These are phyloP conservation scores for Phytophthora citrophthora DNA, from an alignment of 352 stramenopile species.

Conservation along the genomic window DNA sequence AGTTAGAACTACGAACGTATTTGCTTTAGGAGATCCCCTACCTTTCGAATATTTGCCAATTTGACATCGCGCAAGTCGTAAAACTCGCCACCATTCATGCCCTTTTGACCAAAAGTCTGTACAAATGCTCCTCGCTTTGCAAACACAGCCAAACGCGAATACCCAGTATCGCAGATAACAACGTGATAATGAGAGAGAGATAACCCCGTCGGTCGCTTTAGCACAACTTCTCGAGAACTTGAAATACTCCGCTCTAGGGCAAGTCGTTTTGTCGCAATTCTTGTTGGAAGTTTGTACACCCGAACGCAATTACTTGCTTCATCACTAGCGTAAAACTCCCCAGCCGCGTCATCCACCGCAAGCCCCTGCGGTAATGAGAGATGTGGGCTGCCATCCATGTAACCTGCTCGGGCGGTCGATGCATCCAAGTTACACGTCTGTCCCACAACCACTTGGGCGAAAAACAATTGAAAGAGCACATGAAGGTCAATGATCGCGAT, in stretches of 20 bases:
- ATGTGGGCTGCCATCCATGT: conserved; percentile 25
- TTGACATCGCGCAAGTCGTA: conserved; percentile 60
- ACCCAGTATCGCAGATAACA: conserved; percentile 64
- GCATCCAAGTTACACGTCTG: conserved; percentile 22
- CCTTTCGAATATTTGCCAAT: conserved; percentile 69
- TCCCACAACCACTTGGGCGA: conserved; percentile 12
- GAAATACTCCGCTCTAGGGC: conserved; percentile 33
- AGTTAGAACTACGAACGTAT: background rate
- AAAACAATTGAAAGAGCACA: conserved; percentile 42
- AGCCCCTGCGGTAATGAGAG: conserved; percentile 29
- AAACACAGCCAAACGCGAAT: conserved; percentile 56
- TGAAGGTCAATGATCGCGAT: conserved; percentile 39
- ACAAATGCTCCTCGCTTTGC: conserved; percentile 69
- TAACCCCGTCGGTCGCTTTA: conserved; percentile 53
- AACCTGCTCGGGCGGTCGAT: conserved; percentile 19
- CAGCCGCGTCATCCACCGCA: conserved; percentile 57
- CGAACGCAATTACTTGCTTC: conserved; percentile 54
- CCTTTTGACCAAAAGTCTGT: conserved; percentile 47
- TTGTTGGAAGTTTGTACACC: conserved; percentile 45
- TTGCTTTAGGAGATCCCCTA: conserved; percentile 8
- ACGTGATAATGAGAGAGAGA: conserved; percentile 77
- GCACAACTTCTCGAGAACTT: conserved; percentile 1
- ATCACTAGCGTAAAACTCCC: conserved; percentile 73
- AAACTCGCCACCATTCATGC: conserved; percentile 41
- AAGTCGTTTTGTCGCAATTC: conserved; percentile 19